Base-by-base conservation (phyloP, 2,329 filamentous ascomycete species). In the Trichophyton benhamiae region DNA sequence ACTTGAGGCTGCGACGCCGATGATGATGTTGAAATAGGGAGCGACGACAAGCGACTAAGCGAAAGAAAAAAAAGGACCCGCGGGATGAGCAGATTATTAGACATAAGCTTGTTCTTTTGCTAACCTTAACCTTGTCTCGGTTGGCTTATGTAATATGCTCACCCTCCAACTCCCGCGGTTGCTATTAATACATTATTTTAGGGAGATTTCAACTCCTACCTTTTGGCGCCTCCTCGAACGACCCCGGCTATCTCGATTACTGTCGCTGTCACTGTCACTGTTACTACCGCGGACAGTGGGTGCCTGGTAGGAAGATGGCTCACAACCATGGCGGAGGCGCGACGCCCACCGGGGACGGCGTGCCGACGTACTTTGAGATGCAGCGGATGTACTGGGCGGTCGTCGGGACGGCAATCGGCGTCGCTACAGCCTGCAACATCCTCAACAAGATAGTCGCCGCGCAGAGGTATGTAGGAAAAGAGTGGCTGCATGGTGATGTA, bases 331-430 rank as follows among this genome's bases (percentile, higher is more conserved):
- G 52, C 20, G 25, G 27, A 30, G 22, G 22, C 4, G 27, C 27
- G n/a, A 27, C 64, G 63, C 61, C 62, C 66, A 75, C 74, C 67
- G 74, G 73, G 11, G 65, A 67, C 60, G 76, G 75, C 55, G 68
- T 79, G 33, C 79, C 79, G 6, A 71, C 71, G 41, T 74, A 79
- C 41, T 75, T 75, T 61, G 72, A 76, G 30, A 72, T 82, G 60
- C 80, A 81, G 65, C 74, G 77, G 57, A 78, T 79, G 66, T 83
- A 82, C 69, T 82, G 80, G 76, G 76, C 75, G 0, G 75, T 80
- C 2, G 75, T 82, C 13, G 74, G 73, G 4, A 69, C 72, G 57
- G 68, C 70, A 48, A 71, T 75, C 61, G 74, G 65, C 8, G 67
- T 69, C 52, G 72, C 71, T 15, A 68, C 71, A 1, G 60, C 72